Evolutionary conservation across 805 yeast genomes (phyloP).

Genomic region (Hanseniaspora nectarophila): DNA sequence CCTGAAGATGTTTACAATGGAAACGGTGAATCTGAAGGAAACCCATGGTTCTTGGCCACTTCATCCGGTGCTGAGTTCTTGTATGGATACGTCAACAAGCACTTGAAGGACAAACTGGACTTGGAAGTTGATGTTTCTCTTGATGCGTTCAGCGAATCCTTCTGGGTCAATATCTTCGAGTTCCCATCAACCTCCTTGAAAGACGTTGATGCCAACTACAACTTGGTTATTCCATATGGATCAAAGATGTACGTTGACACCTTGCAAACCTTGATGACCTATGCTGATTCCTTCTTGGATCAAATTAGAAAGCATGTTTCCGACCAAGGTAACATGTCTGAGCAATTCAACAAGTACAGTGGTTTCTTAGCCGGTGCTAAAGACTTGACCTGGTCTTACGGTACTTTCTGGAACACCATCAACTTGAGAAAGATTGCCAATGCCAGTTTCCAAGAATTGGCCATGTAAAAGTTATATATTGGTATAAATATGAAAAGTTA

Average conservation of each 20-base stretch:
- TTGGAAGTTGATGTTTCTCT: neutral
- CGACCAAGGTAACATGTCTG: constrained; percentile 60
- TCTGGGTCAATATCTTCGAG: neutral
- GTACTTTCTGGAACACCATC: constrained; percentile 58
- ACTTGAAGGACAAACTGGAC: constrained; percentile 7
- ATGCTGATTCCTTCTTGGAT: constrained; percentile 41
- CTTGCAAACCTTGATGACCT: constrained; percentile 36
- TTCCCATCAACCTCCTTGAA: neutral
- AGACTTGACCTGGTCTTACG: constrained; percentile 83
- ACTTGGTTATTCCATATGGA: constrained; percentile 20
- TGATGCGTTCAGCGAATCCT: neutral
- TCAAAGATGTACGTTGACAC: constrained; percentile 37
- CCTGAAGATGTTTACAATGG: constrained; percentile 91
- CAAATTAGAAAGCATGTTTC: constrained; percentile 14
- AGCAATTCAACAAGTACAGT: constrained; percentile 68
- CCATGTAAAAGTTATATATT: too few species aligned
- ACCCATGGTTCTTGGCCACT: constrained; percentile 86
- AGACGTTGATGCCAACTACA: neutral
- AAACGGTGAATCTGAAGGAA: constrained; percentile 57
- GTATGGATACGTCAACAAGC: constrained; percentile 5
- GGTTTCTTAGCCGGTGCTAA: constrained; percentile 85
- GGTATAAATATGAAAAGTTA: too few species aligned
- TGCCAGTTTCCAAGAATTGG: neutral
- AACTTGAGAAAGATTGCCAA: constrained; percentile 42
- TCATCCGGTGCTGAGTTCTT: constrained; percentile 24